These are phyloP conservation scores for Neonectria ditissima DNA, from an alignment of 2,329 filamentous ascomycete genomes.

Conservation along the genomic window DNA sequence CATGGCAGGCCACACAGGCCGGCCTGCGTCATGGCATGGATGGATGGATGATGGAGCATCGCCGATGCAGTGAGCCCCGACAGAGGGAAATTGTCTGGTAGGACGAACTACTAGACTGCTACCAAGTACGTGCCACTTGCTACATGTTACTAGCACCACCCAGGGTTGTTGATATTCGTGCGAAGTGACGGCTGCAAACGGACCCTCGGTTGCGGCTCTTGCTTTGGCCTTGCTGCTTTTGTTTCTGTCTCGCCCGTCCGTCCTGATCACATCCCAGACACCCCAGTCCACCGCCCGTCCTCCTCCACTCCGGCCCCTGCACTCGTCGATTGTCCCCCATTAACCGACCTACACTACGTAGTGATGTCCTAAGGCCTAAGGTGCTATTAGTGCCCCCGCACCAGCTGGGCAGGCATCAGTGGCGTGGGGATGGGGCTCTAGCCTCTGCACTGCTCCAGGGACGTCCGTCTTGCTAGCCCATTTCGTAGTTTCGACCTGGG, in stretches of 20 bases:
- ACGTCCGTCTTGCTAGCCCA: background rate
- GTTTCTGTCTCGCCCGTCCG: background rate
- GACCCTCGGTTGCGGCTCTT: conserved; percentile 26
- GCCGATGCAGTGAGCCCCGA: background rate
- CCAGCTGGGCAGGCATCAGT: conserved; percentile 27
- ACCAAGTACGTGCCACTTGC: too few relatives aligned
- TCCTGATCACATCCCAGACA: conserved; percentile 16
- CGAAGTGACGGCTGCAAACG: conserved; percentile 18
- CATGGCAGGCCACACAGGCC: conserved; percentile 2
- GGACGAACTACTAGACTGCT: conserved; percentile 4
- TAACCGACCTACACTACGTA: background rate
- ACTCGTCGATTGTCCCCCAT: conserved; percentile 13
- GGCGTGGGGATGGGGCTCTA: conserved; percentile 21
- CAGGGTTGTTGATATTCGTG: conserved; percentile 24
- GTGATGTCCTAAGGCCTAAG: conserved; percentile 21
- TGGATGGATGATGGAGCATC: background rate
- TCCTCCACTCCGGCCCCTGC: conserved; percentile 24
- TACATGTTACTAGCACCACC: conserved; percentile 10
- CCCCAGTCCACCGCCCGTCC: background rate
- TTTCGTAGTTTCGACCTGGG: conserved; percentile 14
- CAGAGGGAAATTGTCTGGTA: conserved; percentile 1
- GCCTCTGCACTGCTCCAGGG: background rate
- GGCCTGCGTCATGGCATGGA: background rate
- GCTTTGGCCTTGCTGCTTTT: conserved; percentile 26
- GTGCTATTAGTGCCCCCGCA: conserved; percentile 10